Evolutionary conservation across 192 early-diverging fungal species (phyloP).

Genomic region (Chytriomyces sp.): DNA sequence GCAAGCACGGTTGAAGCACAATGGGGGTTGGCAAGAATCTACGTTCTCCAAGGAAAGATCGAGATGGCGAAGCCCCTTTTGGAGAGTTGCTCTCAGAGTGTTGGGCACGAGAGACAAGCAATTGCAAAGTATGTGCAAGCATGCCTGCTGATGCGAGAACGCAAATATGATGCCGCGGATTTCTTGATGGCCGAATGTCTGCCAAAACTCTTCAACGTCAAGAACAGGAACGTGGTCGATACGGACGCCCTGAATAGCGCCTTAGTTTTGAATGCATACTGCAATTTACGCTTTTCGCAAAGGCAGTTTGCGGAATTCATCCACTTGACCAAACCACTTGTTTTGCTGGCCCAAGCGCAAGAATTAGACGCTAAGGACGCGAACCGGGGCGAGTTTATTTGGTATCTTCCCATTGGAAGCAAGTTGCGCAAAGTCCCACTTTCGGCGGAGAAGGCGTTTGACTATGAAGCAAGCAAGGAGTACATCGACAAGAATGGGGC

Average conservation of each 20-base stretch:
- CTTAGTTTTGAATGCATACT: neutral
- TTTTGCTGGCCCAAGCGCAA: neutral
- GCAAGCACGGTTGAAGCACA: neutral
- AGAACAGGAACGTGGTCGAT: neutral
- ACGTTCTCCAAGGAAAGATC: neutral
- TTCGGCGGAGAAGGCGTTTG: neutral
- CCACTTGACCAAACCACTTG: neutral
- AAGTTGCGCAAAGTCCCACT: neutral
- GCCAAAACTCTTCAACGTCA: neutral
- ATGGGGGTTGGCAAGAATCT: neutral
- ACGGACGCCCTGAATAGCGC: neutral
- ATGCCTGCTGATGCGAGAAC: neutral
- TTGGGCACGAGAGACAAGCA: neutral
- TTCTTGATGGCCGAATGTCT: neutral
- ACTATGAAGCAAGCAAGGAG: neutral
- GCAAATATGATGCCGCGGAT: neutral
- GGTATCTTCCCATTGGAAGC: neutral
- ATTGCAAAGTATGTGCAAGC: neutral
- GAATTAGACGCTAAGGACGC: neutral
- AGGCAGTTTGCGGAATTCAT: neutral
- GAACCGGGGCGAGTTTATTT: too few species aligned
- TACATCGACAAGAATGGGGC: neutral
- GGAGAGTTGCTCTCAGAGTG: neutral
- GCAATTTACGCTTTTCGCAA: neutral
- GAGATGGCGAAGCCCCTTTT: neutral